These are phyloP conservation scores for Fusarium falciforme DNA, from an alignment of 2,329 filamentous ascomycete genomes.

Conservation along the genomic window DNA sequence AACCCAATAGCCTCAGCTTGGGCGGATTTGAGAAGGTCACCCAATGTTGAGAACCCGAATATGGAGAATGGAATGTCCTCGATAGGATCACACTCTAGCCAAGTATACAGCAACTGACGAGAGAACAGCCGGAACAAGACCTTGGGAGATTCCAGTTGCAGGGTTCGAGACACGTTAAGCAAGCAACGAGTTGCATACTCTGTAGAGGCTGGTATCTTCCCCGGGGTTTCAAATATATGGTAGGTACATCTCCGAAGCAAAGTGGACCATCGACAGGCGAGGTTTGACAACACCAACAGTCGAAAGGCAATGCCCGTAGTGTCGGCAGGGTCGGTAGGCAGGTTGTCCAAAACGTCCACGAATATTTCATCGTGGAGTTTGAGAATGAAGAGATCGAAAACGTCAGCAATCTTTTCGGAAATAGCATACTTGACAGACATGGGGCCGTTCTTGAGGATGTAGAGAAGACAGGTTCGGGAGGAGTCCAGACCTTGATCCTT, in stretches of 20 bases:
- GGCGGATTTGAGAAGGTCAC: conserved; percentile 75
- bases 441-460: conserved; percentile 73
- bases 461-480: conserved; percentile 77
- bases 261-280: conserved; percentile 88
- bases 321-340: conserved; percentile 79
- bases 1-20: conserved; percentile 84
- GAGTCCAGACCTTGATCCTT: conserved; percentile 67
- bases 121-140: conserved; percentile 86
- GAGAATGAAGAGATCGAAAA: conserved; percentile 87
- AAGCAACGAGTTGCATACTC: conserved; percentile 81
- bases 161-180: conserved; percentile 69
- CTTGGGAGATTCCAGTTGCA: conserved; percentile 73
- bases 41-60: conserved; percentile 80
- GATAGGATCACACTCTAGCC: conserved; percentile 77
- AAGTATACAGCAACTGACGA: conserved; percentile 90
- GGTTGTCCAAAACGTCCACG: conserved; percentile 80
- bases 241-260: conserved; percentile 89
- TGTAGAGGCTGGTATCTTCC: conserved; percentile 72
- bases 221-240: conserved; percentile 92
- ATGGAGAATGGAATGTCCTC: conserved; percentile 84
- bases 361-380: conserved; percentile 87
- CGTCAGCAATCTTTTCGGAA: conserved; percentile 72
- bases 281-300: conserved; percentile 77
- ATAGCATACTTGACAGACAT: conserved; percentile 82
- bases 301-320: conserved; percentile 88